phyloP scores from a whole-genome alignment of 1,139 yeast genomes.

The Hanseniaspora sp. region DNA sequence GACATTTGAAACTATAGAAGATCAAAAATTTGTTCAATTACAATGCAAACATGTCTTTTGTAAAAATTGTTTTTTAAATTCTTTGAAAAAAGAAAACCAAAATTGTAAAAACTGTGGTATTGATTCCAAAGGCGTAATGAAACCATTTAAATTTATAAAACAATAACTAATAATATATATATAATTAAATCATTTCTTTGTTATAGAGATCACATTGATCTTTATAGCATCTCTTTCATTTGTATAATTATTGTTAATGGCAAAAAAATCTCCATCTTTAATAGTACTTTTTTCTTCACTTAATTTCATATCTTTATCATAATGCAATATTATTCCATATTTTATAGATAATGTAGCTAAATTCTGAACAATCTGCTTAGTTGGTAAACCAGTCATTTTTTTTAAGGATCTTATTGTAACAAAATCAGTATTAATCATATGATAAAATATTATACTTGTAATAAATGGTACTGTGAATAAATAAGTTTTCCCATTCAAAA shows the following conservation, averaged over 20 bases:
- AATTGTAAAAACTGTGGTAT: constrained; percentile 48
- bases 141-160: constrained; percentile 22
- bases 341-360: constrained; percentile 74
- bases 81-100: constrained; percentile 36
- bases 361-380: constrained; percentile 60
- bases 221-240: constrained; percentile 64
- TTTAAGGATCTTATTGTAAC: constrained; percentile 49
- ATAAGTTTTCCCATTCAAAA: background rate
- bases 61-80: constrained; percentile 46
- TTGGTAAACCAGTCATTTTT: constrained; percentile 62
- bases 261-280: constrained; percentile 50
- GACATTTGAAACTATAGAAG: constrained; percentile 28
- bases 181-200: constrained; percentile 20
- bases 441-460: constrained; percentile 29
- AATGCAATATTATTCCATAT: constrained; percentile 55
- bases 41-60: constrained; percentile 60
- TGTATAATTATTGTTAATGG: constrained; percentile 59
- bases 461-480: constrained; percentile 50
- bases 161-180: background rate
- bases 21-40: constrained; percentile 50
- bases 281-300: constrained; percentile 32
- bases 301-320: constrained; percentile 56
- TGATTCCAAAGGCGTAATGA: constrained; percentile 46
- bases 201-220: constrained; percentile 54
- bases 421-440: constrained; percentile 24